Evolutionary conservation across 768 basidiomycete genomes (phyloP), one percentile per base, ranked within the genome.

Genomic region (Clavaria fumosa): DNA sequence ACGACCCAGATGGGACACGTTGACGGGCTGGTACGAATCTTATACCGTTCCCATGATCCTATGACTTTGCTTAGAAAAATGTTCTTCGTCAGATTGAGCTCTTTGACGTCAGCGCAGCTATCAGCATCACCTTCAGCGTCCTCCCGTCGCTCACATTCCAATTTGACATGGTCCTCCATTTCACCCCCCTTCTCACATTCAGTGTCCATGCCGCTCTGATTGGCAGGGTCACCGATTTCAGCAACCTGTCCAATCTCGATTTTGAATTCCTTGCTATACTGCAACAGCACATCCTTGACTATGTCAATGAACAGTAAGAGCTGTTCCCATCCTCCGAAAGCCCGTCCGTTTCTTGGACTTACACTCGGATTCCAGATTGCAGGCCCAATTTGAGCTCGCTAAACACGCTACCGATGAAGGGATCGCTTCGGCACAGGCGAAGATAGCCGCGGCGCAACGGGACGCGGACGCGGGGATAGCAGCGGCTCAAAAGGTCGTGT

Each of bases 91-190:
- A 24, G 12, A 12, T 34, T 11, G 37, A 10, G 30, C 37, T 38
- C 18, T 30, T 28, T 28, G 26, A 28, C 26, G 26, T 14, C 26
- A 28, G 14, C 14, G 22, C 32, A 11, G 10, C 34, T 20, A 7
- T 41, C 26, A 20, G 20, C 23, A 23, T 41, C 7, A n/a, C 35
- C 35, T 34, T 41, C 39, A 31, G 36, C 7, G 22, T 41, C 9
- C n/a, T 28, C 4, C 39, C 39, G 21, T 7, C 5, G 12, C 39
- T 34, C 14, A 23, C 14, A 12, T 41, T 41, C 35, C 32, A 37
- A 15, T 41, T 41, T 23, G 36, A 37, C 37, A 35, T 41, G 14
- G 17, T 37, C 21, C 39, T 41, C 14, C 39, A 38, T 12, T 41
- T 41, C 35, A 41, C 39, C 23, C 18, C 19, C 12, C 32, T 38